phyloP scores from a whole-genome alignment of 139 green algal genomes.

The Haematococcus lacustris region DNA sequence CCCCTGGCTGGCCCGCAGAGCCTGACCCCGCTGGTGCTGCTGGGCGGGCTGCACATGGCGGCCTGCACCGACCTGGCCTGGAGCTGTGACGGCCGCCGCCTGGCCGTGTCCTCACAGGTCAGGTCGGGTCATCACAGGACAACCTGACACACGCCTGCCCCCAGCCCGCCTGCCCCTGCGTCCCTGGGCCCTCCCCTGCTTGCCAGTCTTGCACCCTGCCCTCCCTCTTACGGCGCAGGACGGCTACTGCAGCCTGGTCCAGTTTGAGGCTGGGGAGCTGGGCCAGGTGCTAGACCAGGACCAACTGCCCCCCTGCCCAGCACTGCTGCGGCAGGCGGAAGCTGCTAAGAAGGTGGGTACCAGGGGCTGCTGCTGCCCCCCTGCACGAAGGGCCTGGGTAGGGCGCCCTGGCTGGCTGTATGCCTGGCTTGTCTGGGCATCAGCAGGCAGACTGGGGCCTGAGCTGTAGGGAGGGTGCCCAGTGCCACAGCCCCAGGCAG shows the following conservation, averaged over 20 bases:
- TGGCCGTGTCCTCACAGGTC: slow-evolving; percentile 83
- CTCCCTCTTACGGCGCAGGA: slow-evolving; percentile 14
- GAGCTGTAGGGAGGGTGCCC: no score
- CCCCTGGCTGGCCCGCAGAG: slow-evolving; percentile 19
- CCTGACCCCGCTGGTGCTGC: slow-evolving; percentile 59
- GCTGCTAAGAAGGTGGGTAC: no score
- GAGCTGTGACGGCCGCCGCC: slow-evolving; percentile 64
- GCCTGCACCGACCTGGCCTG: slow-evolving; percentile 95
- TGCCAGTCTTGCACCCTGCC: background rate
- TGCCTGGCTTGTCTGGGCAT: no score
- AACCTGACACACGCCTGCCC: background rate
- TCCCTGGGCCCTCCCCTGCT: background rate
- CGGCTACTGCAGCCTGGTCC: slow-evolving; percentile 58
- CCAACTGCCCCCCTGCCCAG: slow-evolving; percentile 42
- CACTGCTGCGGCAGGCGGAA: no score
- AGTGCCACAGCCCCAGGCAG: no score
- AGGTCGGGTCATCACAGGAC: no score
- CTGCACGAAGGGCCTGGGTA: no score
- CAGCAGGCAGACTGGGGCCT: no score
- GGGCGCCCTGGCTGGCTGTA: no score
- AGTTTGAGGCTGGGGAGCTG: slow-evolving; percentile 72
- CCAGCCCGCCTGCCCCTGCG: background rate
- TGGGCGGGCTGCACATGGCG: slow-evolving; percentile 82
- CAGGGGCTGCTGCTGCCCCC: no score
- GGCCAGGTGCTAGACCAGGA: slow-evolving; percentile 32